Conservation (phyloP, 305 asterid genomes). For the Solanum hybrid region DNA sequence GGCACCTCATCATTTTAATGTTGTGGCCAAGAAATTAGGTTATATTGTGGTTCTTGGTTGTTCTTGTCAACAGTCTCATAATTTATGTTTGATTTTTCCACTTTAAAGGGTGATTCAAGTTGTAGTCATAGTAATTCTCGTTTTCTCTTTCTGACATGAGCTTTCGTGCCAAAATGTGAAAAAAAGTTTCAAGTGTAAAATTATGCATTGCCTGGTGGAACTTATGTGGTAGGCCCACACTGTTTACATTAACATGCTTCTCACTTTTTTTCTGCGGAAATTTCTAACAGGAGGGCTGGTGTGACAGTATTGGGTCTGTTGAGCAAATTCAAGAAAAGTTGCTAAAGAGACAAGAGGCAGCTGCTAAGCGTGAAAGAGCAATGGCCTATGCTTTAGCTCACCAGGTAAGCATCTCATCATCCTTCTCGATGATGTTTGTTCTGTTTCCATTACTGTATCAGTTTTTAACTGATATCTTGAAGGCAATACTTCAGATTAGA, state of each 20-base stretch:
- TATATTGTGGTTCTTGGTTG: not conserved
- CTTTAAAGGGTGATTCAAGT: not conserved
- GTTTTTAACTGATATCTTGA: not conserved
- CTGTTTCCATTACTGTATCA: not conserved
- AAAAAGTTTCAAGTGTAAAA: not conserved
- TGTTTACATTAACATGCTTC: not conserved
- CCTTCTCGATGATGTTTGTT: not conserved
- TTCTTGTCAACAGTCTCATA: not conserved
- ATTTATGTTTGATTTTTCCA: not conserved
- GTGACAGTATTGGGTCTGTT: conserved; percentile 87
- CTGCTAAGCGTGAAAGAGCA: conserved; percentile 98
- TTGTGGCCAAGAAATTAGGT: not conserved
- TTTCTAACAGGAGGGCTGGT: conserved; percentile 85
- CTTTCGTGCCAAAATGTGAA: not conserved
- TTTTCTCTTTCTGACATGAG: not conserved
- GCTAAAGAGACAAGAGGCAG: conserved; percentile 92
- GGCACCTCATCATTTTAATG: not conserved
- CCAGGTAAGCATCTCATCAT: conserved; percentile 45
- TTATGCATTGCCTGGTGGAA: not conserved
- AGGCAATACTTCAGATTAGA: not conserved
- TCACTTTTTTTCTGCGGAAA: not conserved
- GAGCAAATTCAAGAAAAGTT: conserved; percentile 88
- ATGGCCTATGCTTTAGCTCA: conserved; percentile 97
- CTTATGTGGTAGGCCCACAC: not conserved
- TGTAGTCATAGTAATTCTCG: not conserved